Evolutionary conservation across 306 rosid species (phyloP).

Genomic region (Cotoneaster glaucophyllus): DNA sequence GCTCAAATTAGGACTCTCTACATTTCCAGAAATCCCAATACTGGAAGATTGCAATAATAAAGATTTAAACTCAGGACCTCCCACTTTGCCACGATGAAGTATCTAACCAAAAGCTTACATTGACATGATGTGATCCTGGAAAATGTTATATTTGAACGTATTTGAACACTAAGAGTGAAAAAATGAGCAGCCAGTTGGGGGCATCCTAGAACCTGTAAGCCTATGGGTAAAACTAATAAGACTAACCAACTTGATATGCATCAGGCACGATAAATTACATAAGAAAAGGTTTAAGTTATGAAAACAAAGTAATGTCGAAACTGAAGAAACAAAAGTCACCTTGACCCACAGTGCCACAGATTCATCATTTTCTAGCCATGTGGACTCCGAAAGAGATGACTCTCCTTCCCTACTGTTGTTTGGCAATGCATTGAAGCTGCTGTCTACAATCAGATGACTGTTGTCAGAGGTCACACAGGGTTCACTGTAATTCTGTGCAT

Average conservation of each 20-base stretch:
- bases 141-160: not conserved
- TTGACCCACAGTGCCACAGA: slow-evolving; percentile 94
- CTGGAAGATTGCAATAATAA: not conserved
- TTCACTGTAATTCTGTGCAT: slow-evolving; percentile 36
- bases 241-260: slow-evolving; percentile 5
- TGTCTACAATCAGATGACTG: slow-evolving; percentile 45
- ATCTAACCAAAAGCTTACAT: not conserved
- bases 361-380: slow-evolving; percentile 83
- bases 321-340: slow-evolving; percentile 40
- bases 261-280: not conserved
- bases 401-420: slow-evolving; percentile 59
- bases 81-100: not conserved
- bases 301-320: not conserved
- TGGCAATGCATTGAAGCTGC: slow-evolving; percentile 56
- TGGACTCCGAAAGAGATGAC: slow-evolving; percentile 56
- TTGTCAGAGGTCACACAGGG: slow-evolving; percentile 45
- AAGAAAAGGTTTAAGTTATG: not conserved
- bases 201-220: not conserved
- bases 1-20: not conserved
- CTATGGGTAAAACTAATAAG: not conserved
- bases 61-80: not conserved
- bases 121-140: not conserved
- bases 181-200: not conserved
- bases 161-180: not conserved
- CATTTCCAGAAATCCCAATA: not conserved